Conservation (phyloP, 306 rosid genomes). For the Casuarina cunninghamiana region DNA sequence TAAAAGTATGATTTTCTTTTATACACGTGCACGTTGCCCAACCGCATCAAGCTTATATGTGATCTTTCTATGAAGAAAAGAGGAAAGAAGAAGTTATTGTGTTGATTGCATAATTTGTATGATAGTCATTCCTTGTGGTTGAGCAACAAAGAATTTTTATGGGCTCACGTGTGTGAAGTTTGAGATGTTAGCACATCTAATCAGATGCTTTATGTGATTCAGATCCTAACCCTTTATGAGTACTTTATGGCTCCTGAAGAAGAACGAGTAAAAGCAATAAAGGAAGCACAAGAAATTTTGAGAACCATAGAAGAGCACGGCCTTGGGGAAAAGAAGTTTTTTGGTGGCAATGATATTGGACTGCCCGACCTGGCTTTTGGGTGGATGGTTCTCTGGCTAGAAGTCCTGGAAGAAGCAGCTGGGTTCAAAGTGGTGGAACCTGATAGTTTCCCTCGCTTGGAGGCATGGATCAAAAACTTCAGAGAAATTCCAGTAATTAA, state of each 20-base stretch:
- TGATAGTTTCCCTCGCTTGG: conserved; percentile 14
- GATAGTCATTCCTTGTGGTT: too few species aligned
- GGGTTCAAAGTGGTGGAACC: conserved; percentile 18
- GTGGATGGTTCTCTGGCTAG: conserved; percentile 15
- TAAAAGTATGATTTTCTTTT: too few species aligned
- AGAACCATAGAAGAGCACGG: conserved; percentile 15
- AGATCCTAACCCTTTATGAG: neutral
- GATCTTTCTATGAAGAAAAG: too few species aligned
- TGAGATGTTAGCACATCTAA: too few species aligned
- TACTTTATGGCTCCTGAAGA: neutral
- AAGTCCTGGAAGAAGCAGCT: conserved; percentile 9
- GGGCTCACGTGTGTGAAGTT: too few species aligned
- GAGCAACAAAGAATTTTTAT: neutral
- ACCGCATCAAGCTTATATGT: too few species aligned
- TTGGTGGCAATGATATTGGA: conserved; percentile 31
- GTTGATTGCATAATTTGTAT: neutral
- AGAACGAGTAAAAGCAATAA: conserved; percentile 3
- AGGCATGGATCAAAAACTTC: conserved; percentile 26
- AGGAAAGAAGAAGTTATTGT: too few species aligned
- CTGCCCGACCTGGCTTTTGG: conserved; percentile 30
- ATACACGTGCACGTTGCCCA: too few species aligned
- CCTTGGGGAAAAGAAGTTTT: conserved; percentile 19
- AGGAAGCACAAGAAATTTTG: conserved; percentile 8
- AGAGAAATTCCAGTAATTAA: conserved; percentile 23
- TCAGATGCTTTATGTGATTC: neutral